phyloP scores from a whole-genome alignment of 805 yeast species.

The Wickerhamiella vanderwaltii region DNA sequence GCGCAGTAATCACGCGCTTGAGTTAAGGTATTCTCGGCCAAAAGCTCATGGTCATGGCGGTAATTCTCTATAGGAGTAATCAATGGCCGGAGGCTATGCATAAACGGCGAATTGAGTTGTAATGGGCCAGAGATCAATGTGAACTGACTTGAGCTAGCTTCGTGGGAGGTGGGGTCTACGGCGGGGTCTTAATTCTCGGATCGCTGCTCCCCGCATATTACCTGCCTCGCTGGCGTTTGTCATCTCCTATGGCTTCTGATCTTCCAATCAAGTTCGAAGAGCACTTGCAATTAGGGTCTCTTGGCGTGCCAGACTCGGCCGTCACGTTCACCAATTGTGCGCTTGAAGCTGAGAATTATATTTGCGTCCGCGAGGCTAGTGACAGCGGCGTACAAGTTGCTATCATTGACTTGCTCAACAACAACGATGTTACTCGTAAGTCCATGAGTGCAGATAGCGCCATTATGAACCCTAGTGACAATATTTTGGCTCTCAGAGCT shows the following conservation, averaged over 20 bases:
- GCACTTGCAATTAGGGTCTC: slow-evolving; percentile 71
- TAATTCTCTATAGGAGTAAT: no score
- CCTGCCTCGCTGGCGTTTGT: slow-evolving; percentile 9
- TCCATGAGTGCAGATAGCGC: slow-evolving; percentile 97
- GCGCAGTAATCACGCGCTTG: slow-evolving; percentile 10
- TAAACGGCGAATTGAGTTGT: no score
- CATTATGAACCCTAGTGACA: slow-evolving; percentile 83
- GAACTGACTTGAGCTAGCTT: no score
- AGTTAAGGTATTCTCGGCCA: slow-evolving; percentile 5
- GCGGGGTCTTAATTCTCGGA: background rate
- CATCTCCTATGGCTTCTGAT: slow-evolving; percentile 34
- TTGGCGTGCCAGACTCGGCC: slow-evolving; percentile 76
- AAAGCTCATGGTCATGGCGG: background rate
- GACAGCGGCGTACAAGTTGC: slow-evolving; percentile 66
- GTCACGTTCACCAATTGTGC: slow-evolving; percentile 91
- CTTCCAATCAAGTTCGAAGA: slow-evolving; percentile 96
- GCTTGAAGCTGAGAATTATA: slow-evolving; percentile 81
- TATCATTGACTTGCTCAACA: slow-evolving; percentile 70
- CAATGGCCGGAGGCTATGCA: no score
- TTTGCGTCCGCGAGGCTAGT: slow-evolving; percentile 43
- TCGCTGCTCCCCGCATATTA: background rate
- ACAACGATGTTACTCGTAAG: slow-evolving; percentile 72
- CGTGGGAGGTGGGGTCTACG: no score
- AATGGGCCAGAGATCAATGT: no score
- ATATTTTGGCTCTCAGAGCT: slow-evolving; percentile 82